These are phyloP conservation scores for Moringa oleifera DNA, from an alignment of 345 rosid species.

Conservation along the genomic window DNA sequence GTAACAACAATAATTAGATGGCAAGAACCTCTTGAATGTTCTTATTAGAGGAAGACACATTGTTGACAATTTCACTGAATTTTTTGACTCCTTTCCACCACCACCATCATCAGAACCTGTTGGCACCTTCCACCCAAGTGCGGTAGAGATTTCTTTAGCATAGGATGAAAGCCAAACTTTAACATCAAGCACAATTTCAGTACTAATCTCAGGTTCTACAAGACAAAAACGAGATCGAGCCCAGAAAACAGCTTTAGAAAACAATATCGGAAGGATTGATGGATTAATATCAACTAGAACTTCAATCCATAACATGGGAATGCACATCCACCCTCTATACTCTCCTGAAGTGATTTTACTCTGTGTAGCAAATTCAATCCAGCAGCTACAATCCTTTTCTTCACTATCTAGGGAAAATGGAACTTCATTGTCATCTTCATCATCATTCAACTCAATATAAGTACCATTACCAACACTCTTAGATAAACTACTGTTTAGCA, in stretches of 20 bases:
- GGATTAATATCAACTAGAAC: conserved; percentile 64
- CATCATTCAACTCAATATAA: conserved; percentile 32
- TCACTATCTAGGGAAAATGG: conserved; percentile 33
- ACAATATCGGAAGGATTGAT: conserved; percentile 56
- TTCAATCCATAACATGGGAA: conserved; percentile 92
- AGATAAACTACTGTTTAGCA: conserved; percentile 31
- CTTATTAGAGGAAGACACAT: conserved; percentile 65
- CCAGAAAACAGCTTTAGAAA: conserved; percentile 91
- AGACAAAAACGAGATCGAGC: conserved; percentile 76
- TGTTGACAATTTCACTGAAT: conserved; percentile 65
- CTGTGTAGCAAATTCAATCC: conserved; percentile 71
- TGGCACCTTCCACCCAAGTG: conserved; percentile 92
- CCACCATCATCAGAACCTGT: conserved; percentile 95
- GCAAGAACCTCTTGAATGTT: conserved; percentile 68
- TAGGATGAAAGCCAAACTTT: conserved; percentile 70
- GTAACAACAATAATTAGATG: not conserved
- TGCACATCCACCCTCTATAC: conserved; percentile 76
- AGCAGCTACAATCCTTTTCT: conserved; percentile 43
- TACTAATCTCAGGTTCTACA: conserved; percentile 69
- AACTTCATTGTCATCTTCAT: conserved; percentile 36
- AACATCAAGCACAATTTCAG: conserved; percentile 51
- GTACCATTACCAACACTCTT: conserved; percentile 14
- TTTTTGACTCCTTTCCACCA: conserved; percentile 68
- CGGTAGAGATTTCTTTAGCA: conserved; percentile 57
- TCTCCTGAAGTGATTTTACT: conserved; percentile 51